These are phyloP conservation scores for Trichoderma aggressivum DNA, from an alignment of 2,329 filamentous ascomycete genomes.

Conservation along the genomic window DNA sequence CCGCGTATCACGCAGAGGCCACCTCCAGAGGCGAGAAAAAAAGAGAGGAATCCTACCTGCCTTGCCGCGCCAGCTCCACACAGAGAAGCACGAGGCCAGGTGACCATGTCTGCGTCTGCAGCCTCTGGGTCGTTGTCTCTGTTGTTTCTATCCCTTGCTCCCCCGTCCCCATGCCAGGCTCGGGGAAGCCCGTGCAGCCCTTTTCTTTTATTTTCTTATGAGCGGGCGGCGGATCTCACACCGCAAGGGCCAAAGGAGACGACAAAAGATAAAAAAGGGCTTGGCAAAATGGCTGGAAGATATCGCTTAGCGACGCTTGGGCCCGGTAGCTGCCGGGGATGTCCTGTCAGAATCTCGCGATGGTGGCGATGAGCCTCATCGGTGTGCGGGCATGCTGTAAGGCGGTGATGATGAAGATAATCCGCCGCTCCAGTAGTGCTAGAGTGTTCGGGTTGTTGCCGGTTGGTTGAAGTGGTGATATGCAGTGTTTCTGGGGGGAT, in stretches of 20 bases:
- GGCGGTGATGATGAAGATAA: background rate
- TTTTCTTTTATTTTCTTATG: background rate
- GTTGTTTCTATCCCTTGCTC: background rate
- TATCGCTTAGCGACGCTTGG: constrained; percentile 7
- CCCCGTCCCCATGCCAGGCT: background rate
- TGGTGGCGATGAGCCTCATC: background rate
- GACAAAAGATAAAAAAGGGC: background rate
- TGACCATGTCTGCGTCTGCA: background rate
- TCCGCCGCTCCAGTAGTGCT: background rate
- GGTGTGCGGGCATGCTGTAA: background rate
- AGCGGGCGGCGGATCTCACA: background rate
- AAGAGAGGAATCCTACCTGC: background rate
- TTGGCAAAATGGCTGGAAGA: constrained; percentile 11
- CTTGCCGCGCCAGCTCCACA: constrained; percentile 5
- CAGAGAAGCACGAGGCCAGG: constrained; percentile 6
- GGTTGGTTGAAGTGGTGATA: background rate
- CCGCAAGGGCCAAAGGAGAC: background rate
- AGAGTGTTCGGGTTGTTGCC: background rate
- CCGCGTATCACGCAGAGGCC: background rate
- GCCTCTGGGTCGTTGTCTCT: background rate
- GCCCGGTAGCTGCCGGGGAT: background rate
- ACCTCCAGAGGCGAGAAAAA: background rate
- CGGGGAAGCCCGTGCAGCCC: constrained; percentile 5
- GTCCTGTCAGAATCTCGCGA: background rate
- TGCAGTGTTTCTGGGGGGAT: background rate